Conservation (phyloP, 805 yeast genomes). For the Hanseniaspora clermontiae region DNA sequence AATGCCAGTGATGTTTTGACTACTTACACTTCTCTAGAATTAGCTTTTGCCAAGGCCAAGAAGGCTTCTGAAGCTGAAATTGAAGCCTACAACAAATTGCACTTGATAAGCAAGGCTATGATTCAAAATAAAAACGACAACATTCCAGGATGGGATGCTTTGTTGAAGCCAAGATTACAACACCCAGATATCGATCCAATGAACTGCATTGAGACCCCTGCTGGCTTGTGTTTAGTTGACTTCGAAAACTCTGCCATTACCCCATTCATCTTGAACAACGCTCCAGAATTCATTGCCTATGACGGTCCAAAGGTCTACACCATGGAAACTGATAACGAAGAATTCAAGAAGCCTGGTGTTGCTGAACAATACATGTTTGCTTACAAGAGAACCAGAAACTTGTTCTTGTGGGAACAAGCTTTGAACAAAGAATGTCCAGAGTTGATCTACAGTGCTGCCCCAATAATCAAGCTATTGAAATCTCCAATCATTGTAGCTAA, state of each 20-base stretch:
- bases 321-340: conserved; percentile 60
- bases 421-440: conserved; percentile 52
- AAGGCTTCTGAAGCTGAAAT: conserved; percentile 39
- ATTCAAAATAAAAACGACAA: conserved; percentile 38
- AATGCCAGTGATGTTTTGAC: conserved; percentile 51
- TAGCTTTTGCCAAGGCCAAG: conserved; percentile 44
- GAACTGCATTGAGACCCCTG: conserved; percentile 49
- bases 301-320: conserved; percentile 79
- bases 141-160: conserved; percentile 49
- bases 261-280: conserved; percentile 65
- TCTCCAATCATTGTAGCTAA: conserved; percentile 50
- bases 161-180: conserved; percentile 59
- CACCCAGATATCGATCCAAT: conserved; percentile 85
- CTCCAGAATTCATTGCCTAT: conserved; percentile 77
- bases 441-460: conserved; percentile 66
- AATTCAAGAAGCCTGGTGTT: conserved; percentile 53
- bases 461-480: conserved; percentile 66
- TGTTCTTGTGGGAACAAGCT: conserved; percentile 72
- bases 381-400: conserved; percentile 82
- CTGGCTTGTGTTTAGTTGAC: conserved; percentile 48
- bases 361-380: conserved; percentile 74
- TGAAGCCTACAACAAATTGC: conserved; percentile 49
- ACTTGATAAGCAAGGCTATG: conserved; percentile 43
- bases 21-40: conserved; percentile 58
- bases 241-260: conserved; percentile 70